Conservation (phyloP, 202 grass and related monocot species). For the Digitaria exilis region DNA sequence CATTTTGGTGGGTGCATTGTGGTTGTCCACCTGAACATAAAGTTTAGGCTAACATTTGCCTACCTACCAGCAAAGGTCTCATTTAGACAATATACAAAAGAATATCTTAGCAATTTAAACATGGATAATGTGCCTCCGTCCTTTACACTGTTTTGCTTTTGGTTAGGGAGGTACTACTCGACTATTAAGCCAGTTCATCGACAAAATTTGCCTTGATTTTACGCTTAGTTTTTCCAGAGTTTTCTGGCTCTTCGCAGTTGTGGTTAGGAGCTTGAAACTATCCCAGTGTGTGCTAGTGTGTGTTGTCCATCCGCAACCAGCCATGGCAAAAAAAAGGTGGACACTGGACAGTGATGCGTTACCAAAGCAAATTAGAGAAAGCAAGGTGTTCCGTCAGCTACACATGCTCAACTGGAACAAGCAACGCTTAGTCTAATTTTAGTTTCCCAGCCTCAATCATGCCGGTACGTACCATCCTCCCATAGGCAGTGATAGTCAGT, state of each 20-base stretch:
- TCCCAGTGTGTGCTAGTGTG: background rate
- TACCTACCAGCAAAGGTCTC: background rate
- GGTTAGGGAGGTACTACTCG: background rate
- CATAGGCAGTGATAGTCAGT: background rate
- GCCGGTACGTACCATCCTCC: background rate
- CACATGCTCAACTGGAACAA: slow-evolving; percentile 9
- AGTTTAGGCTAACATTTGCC: background rate
- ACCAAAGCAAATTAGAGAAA: slow-evolving; percentile 43
- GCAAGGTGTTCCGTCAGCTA: slow-evolving; percentile 1
- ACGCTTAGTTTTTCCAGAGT: background rate
- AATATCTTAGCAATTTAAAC: background rate
- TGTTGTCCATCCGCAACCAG: background rate
- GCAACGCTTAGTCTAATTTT: background rate
- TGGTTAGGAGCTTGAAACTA: background rate
- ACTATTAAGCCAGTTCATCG: background rate
- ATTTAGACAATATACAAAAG: background rate
- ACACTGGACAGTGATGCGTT: slow-evolving; percentile 35
- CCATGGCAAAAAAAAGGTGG: background rate
- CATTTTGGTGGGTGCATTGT: background rate
- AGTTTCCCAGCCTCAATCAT: slow-evolving; percentile 7
- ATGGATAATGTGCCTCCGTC: background rate
- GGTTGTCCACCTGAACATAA: background rate
- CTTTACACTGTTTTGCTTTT: background rate
- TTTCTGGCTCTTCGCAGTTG: slow-evolving; percentile 20
- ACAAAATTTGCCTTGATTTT: slow-evolving; percentile 2